A percentile compares a stretch with the other conserved stretches of the same genome.
These are phyloP conservation scores for Termitomyces sp. DNA, from an alignment of 768 basidiomycete genomes.

Conservation along the genomic window DNA sequence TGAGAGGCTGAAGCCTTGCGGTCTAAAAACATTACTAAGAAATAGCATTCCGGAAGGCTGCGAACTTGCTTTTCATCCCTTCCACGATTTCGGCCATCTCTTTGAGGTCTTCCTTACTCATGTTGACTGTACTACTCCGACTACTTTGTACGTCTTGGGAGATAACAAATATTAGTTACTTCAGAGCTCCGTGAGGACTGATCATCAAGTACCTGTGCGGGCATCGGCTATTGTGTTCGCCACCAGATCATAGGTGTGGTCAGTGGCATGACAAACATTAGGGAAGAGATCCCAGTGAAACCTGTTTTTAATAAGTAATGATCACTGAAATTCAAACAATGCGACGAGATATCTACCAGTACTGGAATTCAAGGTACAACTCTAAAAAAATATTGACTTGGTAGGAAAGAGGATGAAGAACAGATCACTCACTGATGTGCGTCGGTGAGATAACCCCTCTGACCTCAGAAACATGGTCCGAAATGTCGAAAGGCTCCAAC, in stretches of 20 bases:
- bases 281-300: slow-evolving; percentile 10
- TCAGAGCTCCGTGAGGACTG: not conserved
- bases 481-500: slow-evolving; percentile 2
- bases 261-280: not conserved
- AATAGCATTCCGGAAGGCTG: no score
- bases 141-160: slow-evolving; percentile 1
- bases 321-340: not conserved
- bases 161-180: not conserved
- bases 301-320: not conserved
- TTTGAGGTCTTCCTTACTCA: slow-evolving; percentile 3
- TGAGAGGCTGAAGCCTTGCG: not conserved
- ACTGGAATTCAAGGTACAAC: slow-evolving; percentile 6
- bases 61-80: slow-evolving; percentile 1
- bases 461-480: not conserved
- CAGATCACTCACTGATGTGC: not conserved
- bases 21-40: not conserved
- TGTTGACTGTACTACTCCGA: slow-evolving; percentile 2
- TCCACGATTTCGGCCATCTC: slow-evolving; percentile 12
- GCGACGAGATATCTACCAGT: slow-evolving; percentile 1
- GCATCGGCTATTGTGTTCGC: slow-evolving; percentile 7
- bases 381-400: not conserved
- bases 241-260: not conserved
- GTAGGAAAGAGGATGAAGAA: not conserved
- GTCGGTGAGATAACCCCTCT: not conserved
- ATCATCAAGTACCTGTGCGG: slow-evolving; percentile 6